A percentile compares a stretch with the other conserved stretches of the same genome.
Conservation (phyloP, 2,329 filamentous ascomycete genomes). For the Metarhizium guizhouense region DNA sequence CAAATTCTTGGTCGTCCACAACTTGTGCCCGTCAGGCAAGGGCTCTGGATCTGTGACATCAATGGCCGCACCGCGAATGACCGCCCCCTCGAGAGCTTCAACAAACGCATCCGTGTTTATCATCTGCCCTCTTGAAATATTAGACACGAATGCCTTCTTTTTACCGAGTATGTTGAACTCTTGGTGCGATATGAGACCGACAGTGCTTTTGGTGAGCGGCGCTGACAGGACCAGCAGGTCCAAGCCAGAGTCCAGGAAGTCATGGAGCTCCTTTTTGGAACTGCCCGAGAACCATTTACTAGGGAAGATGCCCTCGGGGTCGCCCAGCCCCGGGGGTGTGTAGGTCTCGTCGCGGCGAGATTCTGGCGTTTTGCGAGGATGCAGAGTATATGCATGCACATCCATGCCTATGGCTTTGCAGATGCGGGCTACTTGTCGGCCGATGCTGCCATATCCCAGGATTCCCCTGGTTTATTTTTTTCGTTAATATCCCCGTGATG, state of each 20-base stretch:
- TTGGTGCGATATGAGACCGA: slow-evolving; percentile 11
- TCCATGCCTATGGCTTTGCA: slow-evolving; percentile 56
- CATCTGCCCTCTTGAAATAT: slow-evolving; percentile 50
- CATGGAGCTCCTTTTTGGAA: too few relatives aligned
- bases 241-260: not conserved
- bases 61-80: too few relatives aligned
- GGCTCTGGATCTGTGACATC: too few relatives aligned
- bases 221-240: not conserved
- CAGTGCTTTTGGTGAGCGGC: not conserved
- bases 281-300: too few relatives aligned
- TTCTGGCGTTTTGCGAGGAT: slow-evolving; percentile 35
- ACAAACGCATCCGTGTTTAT: slow-evolving; percentile 42
- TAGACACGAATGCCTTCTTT: slow-evolving; percentile 49
- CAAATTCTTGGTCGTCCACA: too few relatives aligned
- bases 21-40: too few relatives aligned
- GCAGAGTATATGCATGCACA: slow-evolving; percentile 67
- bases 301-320: too few relatives aligned
- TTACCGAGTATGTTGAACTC: slow-evolving; percentile 30
- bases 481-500: slow-evolving; percentile 27
- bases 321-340: not conserved
- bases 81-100: slow-evolving; percentile 10
- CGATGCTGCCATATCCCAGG: too few relatives aligned
- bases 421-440: too few relatives aligned
- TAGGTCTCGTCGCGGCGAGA: not conserved
- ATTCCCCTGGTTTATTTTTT: too few relatives aligned